phyloP scores from a whole-genome alignment of 768 basidiomycete genomes.

The Exsudoporus frostii region DNA sequence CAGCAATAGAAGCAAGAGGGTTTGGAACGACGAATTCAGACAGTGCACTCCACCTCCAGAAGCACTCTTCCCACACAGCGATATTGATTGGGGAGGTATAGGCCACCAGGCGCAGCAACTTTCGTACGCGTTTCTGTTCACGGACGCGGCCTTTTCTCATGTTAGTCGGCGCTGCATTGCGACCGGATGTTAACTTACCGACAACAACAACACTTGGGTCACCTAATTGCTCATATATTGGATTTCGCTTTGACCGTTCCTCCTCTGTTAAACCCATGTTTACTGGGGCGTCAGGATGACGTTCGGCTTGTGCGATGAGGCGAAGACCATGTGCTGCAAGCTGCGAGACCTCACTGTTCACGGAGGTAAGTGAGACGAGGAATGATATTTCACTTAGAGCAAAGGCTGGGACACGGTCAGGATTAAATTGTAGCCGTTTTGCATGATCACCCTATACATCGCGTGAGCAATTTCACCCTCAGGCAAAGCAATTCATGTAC shows the following conservation, averaged over 20 bases:
- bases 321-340: conserved; percentile 69
- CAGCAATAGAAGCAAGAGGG: conserved; percentile 32
- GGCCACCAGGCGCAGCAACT: conserved; percentile 60
- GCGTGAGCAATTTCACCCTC: conserved; percentile 3
- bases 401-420: conserved; percentile 59
- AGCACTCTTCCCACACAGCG: conserved; percentile 82
- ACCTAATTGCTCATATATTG: conserved; percentile 75
- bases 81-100: conserved; percentile 65
- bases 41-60: conserved; percentile 67
- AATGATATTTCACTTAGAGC: conserved; percentile 70
- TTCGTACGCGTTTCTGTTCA: conserved; percentile 78
- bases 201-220: conserved; percentile 69
- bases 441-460: conserved; percentile 39
- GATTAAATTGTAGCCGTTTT: conserved; percentile 47
- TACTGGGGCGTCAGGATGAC: conserved; percentile 54
- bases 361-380: conserved; percentile 67
- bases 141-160: conserved; percentile 59
- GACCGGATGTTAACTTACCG: conserved; percentile 43
- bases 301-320: conserved; percentile 63
- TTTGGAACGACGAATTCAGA: conserved; percentile 54
- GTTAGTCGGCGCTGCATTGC: conserved; percentile 1
- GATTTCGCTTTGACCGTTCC: conserved; percentile 63
- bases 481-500: conserved; percentile 31
- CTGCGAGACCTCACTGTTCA: conserved; percentile 62
- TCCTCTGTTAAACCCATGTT: conserved; percentile 53